These are phyloP conservation scores for Anastatica hierochuntica DNA, from an alignment of 345 rosid genomes.

Conservation along the genomic window DNA sequence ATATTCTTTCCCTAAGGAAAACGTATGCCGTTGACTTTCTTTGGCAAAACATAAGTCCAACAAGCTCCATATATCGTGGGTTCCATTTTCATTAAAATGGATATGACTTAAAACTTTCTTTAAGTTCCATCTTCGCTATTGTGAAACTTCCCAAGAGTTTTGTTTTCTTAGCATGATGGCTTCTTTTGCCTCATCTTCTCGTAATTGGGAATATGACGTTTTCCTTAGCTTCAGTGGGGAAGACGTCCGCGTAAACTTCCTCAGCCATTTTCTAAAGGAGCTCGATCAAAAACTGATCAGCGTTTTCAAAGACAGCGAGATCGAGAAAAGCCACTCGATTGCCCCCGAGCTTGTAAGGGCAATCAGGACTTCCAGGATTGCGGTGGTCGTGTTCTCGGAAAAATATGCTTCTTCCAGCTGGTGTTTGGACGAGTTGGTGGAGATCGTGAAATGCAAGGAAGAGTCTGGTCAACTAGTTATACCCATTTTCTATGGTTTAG, in stretches of 20 bases:
- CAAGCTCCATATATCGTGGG: too few species aligned
- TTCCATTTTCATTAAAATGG: too few species aligned
- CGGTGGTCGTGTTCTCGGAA: background rate
- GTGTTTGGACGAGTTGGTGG: background rate
- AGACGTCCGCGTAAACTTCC: background rate
- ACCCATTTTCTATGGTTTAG: slow-evolving; percentile 8
- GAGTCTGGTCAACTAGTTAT: background rate
- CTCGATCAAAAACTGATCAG: background rate
- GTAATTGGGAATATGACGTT: background rate
- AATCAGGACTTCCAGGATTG: background rate
- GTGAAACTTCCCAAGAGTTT: too few species aligned
- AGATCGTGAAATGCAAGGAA: background rate
- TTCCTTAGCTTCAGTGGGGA: background rate
- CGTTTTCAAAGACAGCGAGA: background rate
- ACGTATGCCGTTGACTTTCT: too few species aligned
- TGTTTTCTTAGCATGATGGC: too few species aligned
- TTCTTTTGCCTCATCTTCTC: too few species aligned
- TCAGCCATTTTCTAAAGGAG: background rate
- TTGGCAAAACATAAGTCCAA: too few species aligned
- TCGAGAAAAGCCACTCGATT: background rate
- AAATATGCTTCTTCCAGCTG: slow-evolving; percentile 3
- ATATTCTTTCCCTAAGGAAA: too few species aligned
- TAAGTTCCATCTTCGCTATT: too few species aligned
- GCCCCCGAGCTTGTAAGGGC: background rate
- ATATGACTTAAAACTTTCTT: too few species aligned